phyloP scores from a whole-genome alignment of 306 rosid species.

The Chamaecrista fasciculata region DNA sequence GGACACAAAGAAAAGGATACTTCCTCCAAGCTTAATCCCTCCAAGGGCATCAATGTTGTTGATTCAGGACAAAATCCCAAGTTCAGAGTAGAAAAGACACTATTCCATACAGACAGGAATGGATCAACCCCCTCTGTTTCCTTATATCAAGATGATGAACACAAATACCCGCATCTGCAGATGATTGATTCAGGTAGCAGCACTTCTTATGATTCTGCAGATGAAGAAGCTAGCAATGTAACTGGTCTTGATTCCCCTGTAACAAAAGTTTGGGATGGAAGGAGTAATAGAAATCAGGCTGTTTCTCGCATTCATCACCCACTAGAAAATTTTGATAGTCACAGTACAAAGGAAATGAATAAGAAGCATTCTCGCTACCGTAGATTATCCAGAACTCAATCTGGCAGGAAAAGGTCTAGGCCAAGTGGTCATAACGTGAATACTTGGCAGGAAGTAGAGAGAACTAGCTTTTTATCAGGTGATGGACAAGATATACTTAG shows the following conservation, averaged over 20 bases:
- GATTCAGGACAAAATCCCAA: conserved; percentile 42
- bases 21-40: conserved; percentile 39
- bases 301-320: conserved; percentile 91
- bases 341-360: conserved; percentile 47
- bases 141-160: conserved; percentile 47
- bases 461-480: conserved; percentile 90
- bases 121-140: conserved; percentile 37
- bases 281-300: conserved; percentile 66
- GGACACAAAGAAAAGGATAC: conserved; percentile 45
- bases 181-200: conserved; percentile 59
- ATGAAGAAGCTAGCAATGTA: conserved; percentile 60
- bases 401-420: conserved; percentile 67
- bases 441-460: conserved; percentile 91
- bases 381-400: conserved; percentile 46
- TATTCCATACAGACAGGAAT: conserved; percentile 36
- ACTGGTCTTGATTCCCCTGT: conserved; percentile 95
- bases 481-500: conserved; percentile 92
- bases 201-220: conserved; percentile 83
- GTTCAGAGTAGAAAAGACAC: conserved; percentile 32
- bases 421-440: conserved; percentile 46
- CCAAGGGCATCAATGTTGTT: conserved; percentile 38
- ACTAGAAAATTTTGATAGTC: conserved; percentile 70
- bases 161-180: conserved; percentile 38
- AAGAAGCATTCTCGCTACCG: conserved; percentile 53
- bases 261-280: conserved; percentile 97